Base-by-base conservation (phyloP, 768 basidiomycete genomes). In the Mrakia blollopis region DNA sequence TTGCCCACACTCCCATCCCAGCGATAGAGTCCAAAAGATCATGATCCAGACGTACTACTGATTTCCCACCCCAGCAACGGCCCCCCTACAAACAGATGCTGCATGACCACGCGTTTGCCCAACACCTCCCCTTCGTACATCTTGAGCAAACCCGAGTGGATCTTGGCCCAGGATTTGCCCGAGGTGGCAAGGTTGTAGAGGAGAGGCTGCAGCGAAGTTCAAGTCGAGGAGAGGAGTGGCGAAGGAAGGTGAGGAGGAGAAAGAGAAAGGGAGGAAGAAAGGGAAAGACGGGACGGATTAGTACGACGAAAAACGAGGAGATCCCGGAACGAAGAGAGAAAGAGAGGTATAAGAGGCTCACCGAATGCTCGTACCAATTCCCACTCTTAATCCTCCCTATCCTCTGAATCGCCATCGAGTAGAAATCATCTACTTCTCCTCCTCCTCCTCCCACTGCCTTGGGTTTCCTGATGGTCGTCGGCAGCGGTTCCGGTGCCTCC, bases 41-140 rank as follows among this genome's bases (percentile, higher is more conserved):
- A 6, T 52, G 7, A 52, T 52, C 50, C 8, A 23, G 9, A 9
- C 50, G 50, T 52, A 32, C 32, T 37, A 30, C 30, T 68, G 37
- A 68, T 60, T 16, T 73, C 62, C 82, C 82, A 82, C 23, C 71
- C 78, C 74, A 95, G 84, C 35, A 93, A 50, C 47, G 47, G 80
- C 0, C 92, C 91, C 28, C 94, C 94, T 32, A 97, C 86, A 11
- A 91, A 91, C 69, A 98, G 85, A 82, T 97, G 94, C 83, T 98
- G 95, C 5, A 98, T 93, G 7, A 98, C 96, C n/a, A 98, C 95
- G 23, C 92, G 88, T 84, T 98, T 98, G 23, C 90, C 89, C 60
- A 98, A 86, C 18, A 98, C 94, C 83, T 99, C 96, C 10, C 90
- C 94, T 89, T 93, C 89, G 83, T 96, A 98, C 96, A 99, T 98